Conservation (phyloP, 352 stramenopile genomes). For the Phytophthora pseudosyringae region DNA sequence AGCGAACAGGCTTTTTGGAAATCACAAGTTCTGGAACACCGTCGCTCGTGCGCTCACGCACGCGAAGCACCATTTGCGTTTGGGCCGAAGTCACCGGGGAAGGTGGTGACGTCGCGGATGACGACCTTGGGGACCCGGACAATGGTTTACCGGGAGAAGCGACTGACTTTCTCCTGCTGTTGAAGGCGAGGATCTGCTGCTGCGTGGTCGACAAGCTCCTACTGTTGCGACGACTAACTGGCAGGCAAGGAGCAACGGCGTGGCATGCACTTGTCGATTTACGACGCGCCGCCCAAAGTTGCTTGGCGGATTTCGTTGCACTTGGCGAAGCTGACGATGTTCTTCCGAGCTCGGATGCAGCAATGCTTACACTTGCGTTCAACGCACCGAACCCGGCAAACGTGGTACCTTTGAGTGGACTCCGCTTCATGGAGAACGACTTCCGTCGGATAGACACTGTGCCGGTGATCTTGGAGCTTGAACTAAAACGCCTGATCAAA, state of each 20-base stretch:
- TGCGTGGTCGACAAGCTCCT: constrained; percentile 34
- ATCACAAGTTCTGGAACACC: constrained; percentile 71
- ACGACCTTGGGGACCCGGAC: constrained; percentile 8
- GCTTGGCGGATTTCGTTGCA: constrained; percentile 13
- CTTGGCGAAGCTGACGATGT: constrained; percentile 8
- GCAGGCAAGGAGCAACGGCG: background rate
- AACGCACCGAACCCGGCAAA: constrained; percentile 8
- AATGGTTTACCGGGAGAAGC: constrained; percentile 14
- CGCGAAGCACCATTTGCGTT: constrained; percentile 64
- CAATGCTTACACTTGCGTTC: constrained; percentile 3
- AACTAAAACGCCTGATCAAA: constrained; percentile 33
- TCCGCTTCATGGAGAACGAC: constrained; percentile 76
- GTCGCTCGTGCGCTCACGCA: constrained; percentile 54
- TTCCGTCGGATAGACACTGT: constrained; percentile 58
- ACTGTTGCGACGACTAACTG: constrained; percentile 22
- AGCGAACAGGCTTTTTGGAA: constrained; percentile 53
- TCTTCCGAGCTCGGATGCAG: constrained; percentile 2
- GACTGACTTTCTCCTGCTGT: constrained; percentile 23
- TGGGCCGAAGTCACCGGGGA: constrained; percentile 24
- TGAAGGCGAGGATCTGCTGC: constrained; percentile 25
- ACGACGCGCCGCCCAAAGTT: constrained; percentile 45
- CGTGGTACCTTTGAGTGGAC: constrained; percentile 44
- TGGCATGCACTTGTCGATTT: constrained; percentile 66
- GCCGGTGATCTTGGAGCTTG: constrained; percentile 43
- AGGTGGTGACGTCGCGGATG: constrained; percentile 19